Percentiles rank a stretch among this genome's conserved stretches.
Evolutionary conservation across 345 rosid genomes (phyloP).

Genomic region (Barbarea vulgaris): DNA sequence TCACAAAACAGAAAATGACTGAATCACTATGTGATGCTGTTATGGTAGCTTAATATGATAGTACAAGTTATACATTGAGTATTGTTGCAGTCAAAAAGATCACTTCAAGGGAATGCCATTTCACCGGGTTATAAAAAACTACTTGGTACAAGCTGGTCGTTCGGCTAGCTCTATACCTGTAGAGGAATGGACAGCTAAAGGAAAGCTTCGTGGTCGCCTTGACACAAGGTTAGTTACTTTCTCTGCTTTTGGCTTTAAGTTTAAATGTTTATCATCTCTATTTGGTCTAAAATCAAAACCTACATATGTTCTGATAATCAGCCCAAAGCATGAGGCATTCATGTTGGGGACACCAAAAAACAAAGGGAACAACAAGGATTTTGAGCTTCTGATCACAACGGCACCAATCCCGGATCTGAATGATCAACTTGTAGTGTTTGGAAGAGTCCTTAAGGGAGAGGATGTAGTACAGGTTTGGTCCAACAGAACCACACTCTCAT

Average conservation of each 20-base stretch:
- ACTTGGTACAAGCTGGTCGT: conserved; percentile 85
- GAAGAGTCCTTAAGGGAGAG: conserved; percentile 76
- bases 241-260: neutral
- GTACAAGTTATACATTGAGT: neutral
- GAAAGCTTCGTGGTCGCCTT: conserved; percentile 69
- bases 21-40: neutral
- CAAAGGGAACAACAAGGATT: conserved; percentile 55
- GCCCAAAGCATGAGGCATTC: conserved; percentile 85
- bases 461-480: conserved; percentile 78
- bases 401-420: conserved; percentile 84
- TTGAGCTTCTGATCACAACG: conserved; percentile 75
- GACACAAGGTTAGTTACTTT: conserved; percentile 53
- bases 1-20: neutral
- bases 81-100: conserved; percentile 70
- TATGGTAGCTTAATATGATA: conserved; percentile 2
- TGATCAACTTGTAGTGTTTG: conserved; percentile 74
- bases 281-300: neutral
- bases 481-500: neutral
- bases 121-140: conserved; percentile 80
- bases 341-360: conserved; percentile 75
- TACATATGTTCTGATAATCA: conserved; percentile 21
- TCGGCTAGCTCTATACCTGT: conserved; percentile 54
- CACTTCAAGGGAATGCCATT: conserved; percentile 85
- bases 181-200: conserved; percentile 84
- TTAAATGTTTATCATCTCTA: neutral